Conservation (phyloP, 2,329 filamentous ascomycete species). For the Nigrospora osmanthi region DNA sequence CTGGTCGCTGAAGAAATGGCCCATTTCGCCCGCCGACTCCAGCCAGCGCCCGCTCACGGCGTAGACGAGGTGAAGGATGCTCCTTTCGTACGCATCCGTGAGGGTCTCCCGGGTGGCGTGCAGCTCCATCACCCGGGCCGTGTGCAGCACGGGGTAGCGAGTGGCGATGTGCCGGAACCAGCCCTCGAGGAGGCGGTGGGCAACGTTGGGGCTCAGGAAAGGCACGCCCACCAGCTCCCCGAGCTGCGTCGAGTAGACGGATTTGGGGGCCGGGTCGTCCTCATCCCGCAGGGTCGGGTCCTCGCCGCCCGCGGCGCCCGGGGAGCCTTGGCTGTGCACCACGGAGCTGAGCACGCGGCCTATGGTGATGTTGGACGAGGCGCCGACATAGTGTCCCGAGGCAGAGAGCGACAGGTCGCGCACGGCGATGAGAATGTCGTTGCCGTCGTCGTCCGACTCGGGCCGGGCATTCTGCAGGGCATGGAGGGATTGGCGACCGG, state of each 20-base stretch:
- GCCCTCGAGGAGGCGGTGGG: constrained; percentile 15
- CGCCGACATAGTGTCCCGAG: constrained; percentile 20
- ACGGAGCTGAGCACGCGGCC: constrained; percentile 21
- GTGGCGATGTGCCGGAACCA: constrained; percentile 21
- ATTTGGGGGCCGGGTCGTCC: constrained; percentile 19
- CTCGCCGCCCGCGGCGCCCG: constrained; percentile 5
- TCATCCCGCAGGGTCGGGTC: constrained; percentile 9
- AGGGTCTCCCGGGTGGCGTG: constrained; percentile 17
- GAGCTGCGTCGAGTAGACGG: constrained; percentile 13
- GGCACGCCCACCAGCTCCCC: constrained; percentile 16
- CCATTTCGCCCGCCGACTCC: constrained; percentile 20
- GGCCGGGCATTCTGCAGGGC: constrained; percentile 6
- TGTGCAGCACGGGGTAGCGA: constrained; percentile 18
- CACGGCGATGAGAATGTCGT: constrained; percentile 19
- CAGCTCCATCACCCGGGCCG: constrained; percentile 13
- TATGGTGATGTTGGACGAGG: constrained; percentile 20
- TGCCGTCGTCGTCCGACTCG: constrained; percentile 15
- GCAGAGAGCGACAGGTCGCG: constrained; percentile 19
- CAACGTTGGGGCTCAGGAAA: constrained; percentile 16
- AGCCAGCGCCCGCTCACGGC: constrained; percentile 21
- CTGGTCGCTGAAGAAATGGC: constrained; percentile 21
- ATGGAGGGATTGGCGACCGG: constrained; percentile 2
- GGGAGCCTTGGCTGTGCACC: constrained; percentile 15
- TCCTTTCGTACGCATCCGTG: constrained; percentile 15
- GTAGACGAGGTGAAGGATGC: constrained; percentile 19